Conservation (phyloP, 2,329 filamentous ascomycete genomes). For the Elsinoe arachidis region DNA sequence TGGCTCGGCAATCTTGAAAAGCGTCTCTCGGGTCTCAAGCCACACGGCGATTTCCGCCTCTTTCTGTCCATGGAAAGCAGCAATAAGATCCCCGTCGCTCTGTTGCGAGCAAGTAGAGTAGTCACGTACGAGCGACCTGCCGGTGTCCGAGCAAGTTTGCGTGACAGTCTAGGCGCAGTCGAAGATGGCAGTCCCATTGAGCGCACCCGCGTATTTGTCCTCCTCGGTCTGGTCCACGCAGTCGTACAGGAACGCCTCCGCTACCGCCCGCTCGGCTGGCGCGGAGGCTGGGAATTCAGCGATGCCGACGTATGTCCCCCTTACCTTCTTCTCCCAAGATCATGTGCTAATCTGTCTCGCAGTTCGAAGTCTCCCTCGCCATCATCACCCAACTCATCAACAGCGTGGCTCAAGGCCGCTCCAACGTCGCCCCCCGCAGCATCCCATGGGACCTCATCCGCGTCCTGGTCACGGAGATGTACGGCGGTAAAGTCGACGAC, state of each 20-base stretch:
- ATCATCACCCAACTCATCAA: slow-evolving; percentile 96
- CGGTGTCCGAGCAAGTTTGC: slow-evolving; percentile 95
- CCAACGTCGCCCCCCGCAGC: slow-evolving; percentile 86
- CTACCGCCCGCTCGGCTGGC: slow-evolving; percentile 95
- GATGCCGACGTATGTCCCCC: slow-evolving; percentile 82
- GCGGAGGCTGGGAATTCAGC: slow-evolving; percentile 99
- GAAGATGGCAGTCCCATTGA: slow-evolving; percentile 73
- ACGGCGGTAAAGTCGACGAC: slow-evolving; percentile 95
- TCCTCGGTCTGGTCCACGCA: slow-evolving; percentile 90
- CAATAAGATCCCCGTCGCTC: slow-evolving; percentile 91
- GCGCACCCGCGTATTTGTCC: slow-evolving; percentile 77
- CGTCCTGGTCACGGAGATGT: slow-evolving; percentile 84
- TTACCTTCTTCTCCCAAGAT: slow-evolving; percentile 6
- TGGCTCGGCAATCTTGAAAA: slow-evolving; percentile 98
- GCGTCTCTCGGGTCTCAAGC: slow-evolving; percentile 88
- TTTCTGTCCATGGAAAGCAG: slow-evolving; percentile 98
- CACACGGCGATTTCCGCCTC: slow-evolving; percentile 82
- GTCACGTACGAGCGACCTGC: slow-evolving; percentile 98
- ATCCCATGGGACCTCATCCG: slow-evolving; percentile 96
- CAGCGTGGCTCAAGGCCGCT: slow-evolving; percentile 68
- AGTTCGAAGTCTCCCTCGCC: slow-evolving; percentile 95
- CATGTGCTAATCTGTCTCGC: slow-evolving; percentile 25
- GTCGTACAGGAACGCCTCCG: slow-evolving; percentile 90
- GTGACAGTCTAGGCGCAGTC: slow-evolving; percentile 80
- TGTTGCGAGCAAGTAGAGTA: slow-evolving; percentile 85